phyloP scores from a whole-genome alignment of 2,329 filamentous ascomycete species.

The Clonostachys solani region DNA sequence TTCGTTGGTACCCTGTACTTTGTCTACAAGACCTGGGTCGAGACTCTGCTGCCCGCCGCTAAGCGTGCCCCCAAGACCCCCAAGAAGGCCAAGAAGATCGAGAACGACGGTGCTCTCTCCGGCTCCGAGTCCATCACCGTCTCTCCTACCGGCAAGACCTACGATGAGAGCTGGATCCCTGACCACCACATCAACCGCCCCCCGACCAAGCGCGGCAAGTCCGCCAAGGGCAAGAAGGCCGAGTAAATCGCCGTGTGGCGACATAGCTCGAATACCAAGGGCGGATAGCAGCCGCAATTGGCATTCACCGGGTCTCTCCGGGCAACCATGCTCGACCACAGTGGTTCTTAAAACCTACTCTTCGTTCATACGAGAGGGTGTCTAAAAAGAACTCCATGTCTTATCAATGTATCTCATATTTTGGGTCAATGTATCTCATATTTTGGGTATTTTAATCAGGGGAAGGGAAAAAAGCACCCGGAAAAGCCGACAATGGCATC shows the following conservation, averaged over 20 bases:
- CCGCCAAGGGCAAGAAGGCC: constrained; percentile 36
- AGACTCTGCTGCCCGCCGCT: constrained; percentile 89
- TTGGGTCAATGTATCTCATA: too few relatives aligned
- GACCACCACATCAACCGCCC: constrained; percentile 85
- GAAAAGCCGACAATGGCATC: too few relatives aligned
- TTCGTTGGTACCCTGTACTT: constrained; percentile 86
- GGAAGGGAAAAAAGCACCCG: too few relatives aligned
- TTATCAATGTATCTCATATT: too few relatives aligned
- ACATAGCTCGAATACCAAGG: too few relatives aligned
- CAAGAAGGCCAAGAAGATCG: constrained; percentile 63
- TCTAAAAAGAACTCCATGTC: too few relatives aligned
- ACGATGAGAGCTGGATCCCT: constrained; percentile 93
- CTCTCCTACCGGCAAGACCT: constrained; percentile 52
- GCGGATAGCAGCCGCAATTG: too few relatives aligned
- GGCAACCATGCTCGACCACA: too few relatives aligned
- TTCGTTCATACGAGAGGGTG: too few relatives aligned
- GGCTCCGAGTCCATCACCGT: constrained; percentile 65
- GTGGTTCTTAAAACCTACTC: too few relatives aligned
- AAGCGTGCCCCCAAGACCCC: constrained; percentile 58
- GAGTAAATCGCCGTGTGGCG: not conserved
- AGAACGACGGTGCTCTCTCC: constrained; percentile 57
- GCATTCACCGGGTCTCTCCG: too few relatives aligned
- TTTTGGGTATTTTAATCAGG: too few relatives aligned
- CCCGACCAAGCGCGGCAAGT: constrained; percentile 64
- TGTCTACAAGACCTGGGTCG: constrained; percentile 98